Percentiles rank a stretch among this genome's conserved stretches.
phyloP scores from a whole-genome alignment of 176 grass and related monocot species.

The Cenchrus fungigraminus region DNA sequence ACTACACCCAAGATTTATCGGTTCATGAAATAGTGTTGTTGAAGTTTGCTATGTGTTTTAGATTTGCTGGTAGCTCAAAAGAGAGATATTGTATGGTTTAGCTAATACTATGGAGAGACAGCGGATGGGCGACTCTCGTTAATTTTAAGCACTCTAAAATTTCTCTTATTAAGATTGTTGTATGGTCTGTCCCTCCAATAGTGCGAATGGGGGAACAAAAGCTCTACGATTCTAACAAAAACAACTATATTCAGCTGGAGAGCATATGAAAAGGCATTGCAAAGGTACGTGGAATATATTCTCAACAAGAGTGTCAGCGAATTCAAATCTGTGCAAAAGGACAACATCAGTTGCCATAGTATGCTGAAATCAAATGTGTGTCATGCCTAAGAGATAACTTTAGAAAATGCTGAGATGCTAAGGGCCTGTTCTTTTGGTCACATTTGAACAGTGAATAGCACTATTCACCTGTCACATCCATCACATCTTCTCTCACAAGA shows the following conservation, averaged over 20 bases:
- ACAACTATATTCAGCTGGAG: not conserved
- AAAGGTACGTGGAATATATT: conserved; percentile 25
- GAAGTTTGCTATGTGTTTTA: not conserved
- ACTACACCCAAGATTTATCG: not conserved
- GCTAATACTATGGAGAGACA: not conserved
- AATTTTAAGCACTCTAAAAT: too few species aligned
- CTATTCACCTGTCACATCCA: too few species aligned
- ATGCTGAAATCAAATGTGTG: conserved; percentile 8
- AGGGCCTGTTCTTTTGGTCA: too few species aligned
- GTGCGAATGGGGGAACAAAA: not conserved
- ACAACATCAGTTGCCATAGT: not conserved
- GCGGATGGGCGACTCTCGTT: not conserved
- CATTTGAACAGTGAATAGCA: too few species aligned
- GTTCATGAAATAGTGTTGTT: not conserved
- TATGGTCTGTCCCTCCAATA: not conserved
- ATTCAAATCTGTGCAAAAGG: conserved; percentile 1
- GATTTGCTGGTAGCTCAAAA: not conserved
- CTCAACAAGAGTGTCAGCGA: not conserved
- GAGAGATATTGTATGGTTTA: not conserved
- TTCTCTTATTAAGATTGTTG: not conserved
- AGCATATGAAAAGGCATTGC: not conserved
- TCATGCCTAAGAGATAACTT: not conserved
- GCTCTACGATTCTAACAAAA: not conserved
- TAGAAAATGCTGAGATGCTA: conserved; percentile 16
- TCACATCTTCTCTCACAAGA: too few species aligned